A percentile compares a stretch with the other conserved stretches of the same genome.
Evolutionary conservation across 768 basidiomycete genomes (phyloP).

Genomic region (Russula ochroleuca): DNA sequence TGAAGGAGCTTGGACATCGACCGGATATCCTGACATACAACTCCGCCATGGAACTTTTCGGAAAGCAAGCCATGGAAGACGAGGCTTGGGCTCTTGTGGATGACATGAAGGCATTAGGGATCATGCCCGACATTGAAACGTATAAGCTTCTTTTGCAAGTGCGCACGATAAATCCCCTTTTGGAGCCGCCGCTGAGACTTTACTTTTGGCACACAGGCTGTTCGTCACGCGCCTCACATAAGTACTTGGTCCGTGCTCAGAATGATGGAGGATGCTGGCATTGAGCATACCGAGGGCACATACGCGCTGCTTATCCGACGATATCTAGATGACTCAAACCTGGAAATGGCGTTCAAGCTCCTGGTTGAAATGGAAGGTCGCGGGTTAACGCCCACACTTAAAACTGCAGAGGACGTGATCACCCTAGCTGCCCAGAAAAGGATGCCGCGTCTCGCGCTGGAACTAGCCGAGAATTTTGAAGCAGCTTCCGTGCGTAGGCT

Average conservation of each 20-base stretch:
- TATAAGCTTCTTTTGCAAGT: constrained; percentile 57
- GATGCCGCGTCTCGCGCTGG: constrained; percentile 64
- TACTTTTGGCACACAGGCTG: constrained; percentile 31
- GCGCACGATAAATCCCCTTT: constrained; percentile 34
- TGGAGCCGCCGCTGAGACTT: constrained; percentile 37
- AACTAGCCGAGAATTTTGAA: constrained; percentile 63
- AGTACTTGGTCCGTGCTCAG: constrained; percentile 43
- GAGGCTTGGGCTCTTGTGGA: constrained; percentile 44
- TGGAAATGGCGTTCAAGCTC: constrained; percentile 63
- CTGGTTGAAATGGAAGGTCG: constrained; percentile 54
- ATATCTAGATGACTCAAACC: constrained; percentile 43
- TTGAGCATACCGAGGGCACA: constrained; percentile 50
- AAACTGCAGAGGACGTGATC: constrained; percentile 51
- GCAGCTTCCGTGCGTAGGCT: constrained; percentile 49
- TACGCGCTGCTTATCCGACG: constrained; percentile 53
- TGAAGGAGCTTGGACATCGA: constrained; percentile 18
- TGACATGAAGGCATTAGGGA: constrained; percentile 53
- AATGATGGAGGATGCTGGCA: constrained; percentile 48
- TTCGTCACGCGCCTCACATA: constrained; percentile 29
- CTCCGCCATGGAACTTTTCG: constrained; percentile 37
- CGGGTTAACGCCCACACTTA: constrained; percentile 48
- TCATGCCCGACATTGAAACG: constrained; percentile 50
- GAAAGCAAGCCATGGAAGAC: constrained; percentile 36
- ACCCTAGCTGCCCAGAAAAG: constrained; percentile 49
- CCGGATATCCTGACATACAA: constrained; percentile 29